phyloP scores from a whole-genome alignment of 2,329 filamentous ascomycete genomes.

The Trichoderma sp. region DNA sequence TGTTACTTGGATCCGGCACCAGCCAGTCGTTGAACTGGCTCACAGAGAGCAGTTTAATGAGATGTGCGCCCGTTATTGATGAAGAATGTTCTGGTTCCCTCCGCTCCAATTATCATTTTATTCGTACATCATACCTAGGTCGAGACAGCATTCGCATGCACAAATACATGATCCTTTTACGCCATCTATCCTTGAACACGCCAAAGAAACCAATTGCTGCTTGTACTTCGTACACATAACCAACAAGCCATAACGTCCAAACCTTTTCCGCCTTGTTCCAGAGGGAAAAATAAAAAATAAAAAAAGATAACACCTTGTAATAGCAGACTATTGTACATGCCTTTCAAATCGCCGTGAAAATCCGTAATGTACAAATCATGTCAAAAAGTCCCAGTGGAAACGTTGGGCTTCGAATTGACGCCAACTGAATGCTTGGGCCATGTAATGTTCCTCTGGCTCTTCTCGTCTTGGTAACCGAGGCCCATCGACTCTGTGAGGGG shows the following conservation, averaged over 20 bases:
- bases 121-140: not conserved
- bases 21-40: not conserved
- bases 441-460: not conserved
- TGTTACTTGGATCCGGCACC: not conserved
- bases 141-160: not conserved
- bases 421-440: not conserved
- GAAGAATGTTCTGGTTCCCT: not conserved
- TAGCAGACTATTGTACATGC: not conserved
- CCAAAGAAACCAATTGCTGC: not conserved
- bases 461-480: not conserved
- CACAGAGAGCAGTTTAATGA: not conserved
- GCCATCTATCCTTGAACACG: not conserved
- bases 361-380: not conserved
- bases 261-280: not conserved
- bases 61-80: not conserved
- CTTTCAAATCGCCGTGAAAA: not conserved
- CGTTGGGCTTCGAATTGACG: not conserved
- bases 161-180: not conserved
- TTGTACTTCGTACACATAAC: not conserved
- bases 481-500: no score
- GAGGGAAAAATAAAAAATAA: no score
- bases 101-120: not conserved
- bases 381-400: not conserved
- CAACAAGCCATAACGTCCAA: not conserved
- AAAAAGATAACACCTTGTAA: no score